Evolutionary conservation across 345 rosid genomes (phyloP).

Genomic region (Rhodamnia rubescens): DNA sequence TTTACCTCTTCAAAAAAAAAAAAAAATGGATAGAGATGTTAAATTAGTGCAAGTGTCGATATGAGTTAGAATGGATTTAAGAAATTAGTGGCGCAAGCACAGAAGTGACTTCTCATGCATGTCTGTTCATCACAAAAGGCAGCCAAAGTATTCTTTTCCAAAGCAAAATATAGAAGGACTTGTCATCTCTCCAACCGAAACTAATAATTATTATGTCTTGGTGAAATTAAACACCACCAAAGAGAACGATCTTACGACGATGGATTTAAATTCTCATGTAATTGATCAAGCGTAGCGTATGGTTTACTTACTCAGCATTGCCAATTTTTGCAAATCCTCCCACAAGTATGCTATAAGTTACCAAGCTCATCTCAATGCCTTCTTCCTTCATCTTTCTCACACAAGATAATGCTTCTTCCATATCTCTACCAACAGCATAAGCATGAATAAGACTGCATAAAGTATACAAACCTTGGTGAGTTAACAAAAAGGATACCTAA

Average conservation of each 20-base stretch:
- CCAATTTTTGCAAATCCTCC: slow-evolving; percentile 81
- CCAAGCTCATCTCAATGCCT: slow-evolving; percentile 78
- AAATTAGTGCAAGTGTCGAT: not conserved
- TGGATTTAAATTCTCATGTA: not conserved
- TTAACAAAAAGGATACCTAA: not conserved
- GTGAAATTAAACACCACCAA: not conserved
- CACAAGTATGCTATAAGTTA: slow-evolving; percentile 70
- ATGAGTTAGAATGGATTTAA: not conserved
- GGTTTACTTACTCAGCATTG: slow-evolving; percentile 64
- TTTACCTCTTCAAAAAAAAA: not conserved
- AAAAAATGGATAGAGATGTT: not conserved
- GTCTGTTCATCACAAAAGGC: not conserved
- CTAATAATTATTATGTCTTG: not conserved
- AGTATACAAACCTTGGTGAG: slow-evolving; percentile 14
- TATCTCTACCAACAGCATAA: slow-evolving; percentile 96
- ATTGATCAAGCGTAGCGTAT: not conserved
- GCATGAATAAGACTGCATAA: slow-evolving; percentile 98
- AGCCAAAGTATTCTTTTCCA: not conserved
- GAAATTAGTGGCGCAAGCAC: not conserved
- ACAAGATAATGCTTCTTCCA: slow-evolving; percentile 94
- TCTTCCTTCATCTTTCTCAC: slow-evolving; percentile 94
- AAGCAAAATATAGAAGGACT: not conserved
- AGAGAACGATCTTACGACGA: not conserved
- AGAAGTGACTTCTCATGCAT: not conserved
- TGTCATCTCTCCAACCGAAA: not conserved